Evolutionary conservation across 2,329 filamentous ascomycete species (phyloP), one percentile per base, ranked within the genome.

Genomic region (Penicillium sp.): DNA sequence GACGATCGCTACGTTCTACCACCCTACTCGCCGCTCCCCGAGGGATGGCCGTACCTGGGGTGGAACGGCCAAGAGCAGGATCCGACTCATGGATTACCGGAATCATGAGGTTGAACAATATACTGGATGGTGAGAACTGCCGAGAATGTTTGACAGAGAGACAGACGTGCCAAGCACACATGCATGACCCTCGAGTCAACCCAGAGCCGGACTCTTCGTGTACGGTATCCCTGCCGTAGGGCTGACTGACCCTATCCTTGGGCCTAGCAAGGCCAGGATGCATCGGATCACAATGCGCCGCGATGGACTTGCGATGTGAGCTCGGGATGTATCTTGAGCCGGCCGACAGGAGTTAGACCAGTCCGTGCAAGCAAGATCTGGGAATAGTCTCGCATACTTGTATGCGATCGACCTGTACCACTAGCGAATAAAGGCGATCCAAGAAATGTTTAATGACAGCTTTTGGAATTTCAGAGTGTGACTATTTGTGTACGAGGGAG

Each of bases 41-140:
- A 81, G 33, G 87, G 84, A 6, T 89, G 87, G 87, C 87, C 87
- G 2, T 75, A 75, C 53, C 63, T 82, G 31, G 85, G 84, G 2
- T 87, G 85, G 82, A 66, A 75, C 13, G 73, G 75, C 24, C 68
- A 78, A 58, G 58, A 67, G 19, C 75, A 75, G 51, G 69, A 77
- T 55, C 69, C 73, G 2, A 71, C 59, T 16, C 60, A 64, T 54
- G 72, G 71, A 24, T 59, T 75, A 47, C 73, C 74, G 14, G 71
- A 72, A 50, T 57, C 62, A 41, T 71, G 66, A 54, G 24, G 18
- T 10, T 36, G 40, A 22, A 31, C 9, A 10, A 31, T 31, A 10
- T 31, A 31, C 31, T 31, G 9, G 7, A 9, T 31, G 31, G 31
- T 27, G 18, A 10, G 41, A 44, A 44, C 19, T 16, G 41, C 13